Conservation (phyloP, 2,329 filamentous ascomycete species). For the Dothistroma septosporum region DNA sequence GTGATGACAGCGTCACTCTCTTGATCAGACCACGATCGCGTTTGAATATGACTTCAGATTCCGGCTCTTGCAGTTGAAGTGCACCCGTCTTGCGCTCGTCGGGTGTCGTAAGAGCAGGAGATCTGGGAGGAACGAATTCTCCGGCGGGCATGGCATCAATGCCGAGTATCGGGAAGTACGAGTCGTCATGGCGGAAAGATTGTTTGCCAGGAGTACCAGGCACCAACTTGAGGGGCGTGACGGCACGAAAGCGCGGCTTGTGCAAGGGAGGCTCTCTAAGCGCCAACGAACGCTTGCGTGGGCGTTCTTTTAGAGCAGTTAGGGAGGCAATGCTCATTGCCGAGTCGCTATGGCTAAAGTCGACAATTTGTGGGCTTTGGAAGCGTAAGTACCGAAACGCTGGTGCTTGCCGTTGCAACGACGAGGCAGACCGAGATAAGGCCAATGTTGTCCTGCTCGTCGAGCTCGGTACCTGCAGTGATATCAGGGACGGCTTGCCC, state of each 20-base stretch:
- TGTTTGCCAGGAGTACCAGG: constrained; percentile 6
- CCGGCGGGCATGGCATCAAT: constrained; percentile 19
- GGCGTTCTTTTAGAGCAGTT: not conserved
- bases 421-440: not conserved
- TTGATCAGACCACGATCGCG: not conserved
- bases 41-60: not conserved
- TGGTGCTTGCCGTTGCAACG: not conserved
- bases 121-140: constrained; percentile 16
- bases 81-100: constrained; percentile 1
- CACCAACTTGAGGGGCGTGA: constrained; percentile 25
- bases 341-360: not conserved
- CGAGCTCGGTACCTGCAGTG: not conserved
- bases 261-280: not conserved
- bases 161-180: constrained; percentile 27
- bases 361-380: constrained; percentile 4
- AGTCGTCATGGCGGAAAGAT: constrained; percentile 18
- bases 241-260: constrained; percentile 19
- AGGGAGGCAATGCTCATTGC: not conserved
- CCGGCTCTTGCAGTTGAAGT: not conserved
- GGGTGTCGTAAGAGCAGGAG: not conserved
- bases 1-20: not conserved
- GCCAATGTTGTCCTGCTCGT: not conserved
- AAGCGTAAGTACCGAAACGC: constrained; percentile 14
- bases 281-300: constrained; percentile 2
- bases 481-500: not conserved